Conservation (phyloP, 139 green algal species). For the Dunaliella primolecta region DNA sequence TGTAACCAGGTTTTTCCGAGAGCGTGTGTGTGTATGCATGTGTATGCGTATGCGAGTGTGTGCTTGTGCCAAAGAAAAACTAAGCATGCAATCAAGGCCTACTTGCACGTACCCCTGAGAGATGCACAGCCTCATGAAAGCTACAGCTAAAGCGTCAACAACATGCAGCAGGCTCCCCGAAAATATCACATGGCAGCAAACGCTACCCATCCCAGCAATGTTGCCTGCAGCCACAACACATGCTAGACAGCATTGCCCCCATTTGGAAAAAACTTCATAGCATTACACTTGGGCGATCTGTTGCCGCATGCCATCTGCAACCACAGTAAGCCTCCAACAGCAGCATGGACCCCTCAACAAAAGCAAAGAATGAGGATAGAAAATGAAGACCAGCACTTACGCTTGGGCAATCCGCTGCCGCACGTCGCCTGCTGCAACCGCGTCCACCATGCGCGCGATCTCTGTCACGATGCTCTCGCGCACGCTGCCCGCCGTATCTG, state of each 20-base stretch:
- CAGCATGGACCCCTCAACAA: background rate
- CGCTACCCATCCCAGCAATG: too few species aligned
- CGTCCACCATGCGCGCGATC: constrained; percentile 69
- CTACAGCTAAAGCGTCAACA: too few species aligned
- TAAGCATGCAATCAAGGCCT: background rate
- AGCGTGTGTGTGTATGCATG: background rate
- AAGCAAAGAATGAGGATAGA: too few species aligned
- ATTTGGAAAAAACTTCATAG: too few species aligned
- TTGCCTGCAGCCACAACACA: too few species aligned
- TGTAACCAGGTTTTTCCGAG: background rate
- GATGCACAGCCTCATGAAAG: too few species aligned
- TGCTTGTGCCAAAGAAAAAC: background rate
- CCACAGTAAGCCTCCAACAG: constrained; percentile 16
- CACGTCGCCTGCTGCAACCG: constrained; percentile 46
- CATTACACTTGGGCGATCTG: too few species aligned
- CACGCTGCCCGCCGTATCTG: constrained; percentile 41
- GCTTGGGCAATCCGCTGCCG: constrained; percentile 23
- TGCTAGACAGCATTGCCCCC: too few species aligned
- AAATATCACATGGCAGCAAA: too few species aligned
- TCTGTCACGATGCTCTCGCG: constrained; percentile 62
- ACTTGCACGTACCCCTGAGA: too few species aligned
- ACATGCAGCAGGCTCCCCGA: too few species aligned
- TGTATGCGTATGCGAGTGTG: background rate
- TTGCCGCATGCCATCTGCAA: constrained; percentile 53
- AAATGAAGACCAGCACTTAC: constrained; percentile 13